These are phyloP conservation scores for Anethum foeniculum DNA, from an alignment of 140 eudicot species.

Conservation along the genomic window DNA sequence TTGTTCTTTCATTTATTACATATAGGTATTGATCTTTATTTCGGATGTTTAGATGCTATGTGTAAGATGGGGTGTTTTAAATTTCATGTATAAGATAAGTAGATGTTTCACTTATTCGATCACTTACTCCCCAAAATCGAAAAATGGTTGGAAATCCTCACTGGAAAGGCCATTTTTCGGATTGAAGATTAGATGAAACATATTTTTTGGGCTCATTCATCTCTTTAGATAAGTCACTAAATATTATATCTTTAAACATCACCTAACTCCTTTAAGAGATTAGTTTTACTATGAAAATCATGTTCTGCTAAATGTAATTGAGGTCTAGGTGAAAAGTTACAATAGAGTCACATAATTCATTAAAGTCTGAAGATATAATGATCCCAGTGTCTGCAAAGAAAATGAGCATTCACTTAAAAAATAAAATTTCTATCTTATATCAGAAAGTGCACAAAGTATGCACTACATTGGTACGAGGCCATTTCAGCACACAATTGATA, in stretches of 20 bases:
- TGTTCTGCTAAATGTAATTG: neutral
- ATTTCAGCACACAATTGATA: neutral
- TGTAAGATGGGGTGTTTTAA: neutral
- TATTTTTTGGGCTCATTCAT: neutral
- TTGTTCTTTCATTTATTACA: neutral
- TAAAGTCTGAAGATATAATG: neutral
- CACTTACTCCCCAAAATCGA: neutral
- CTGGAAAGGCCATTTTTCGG: neutral
- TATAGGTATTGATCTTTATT: neutral
- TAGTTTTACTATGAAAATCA: neutral
- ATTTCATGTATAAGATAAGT: neutral
- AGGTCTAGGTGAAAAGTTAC: neutral
- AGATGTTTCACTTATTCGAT: neutral
- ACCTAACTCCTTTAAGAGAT: neutral
- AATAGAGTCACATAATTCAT: neutral
- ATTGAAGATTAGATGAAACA: neutral
- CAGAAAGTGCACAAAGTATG: neutral
- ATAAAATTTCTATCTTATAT: neutral
- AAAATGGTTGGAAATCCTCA: neutral
- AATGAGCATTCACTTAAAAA: neutral
- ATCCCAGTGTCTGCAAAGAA: neutral
- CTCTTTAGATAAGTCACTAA: neutral
- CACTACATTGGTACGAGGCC: neutral
- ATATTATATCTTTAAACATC: neutral
- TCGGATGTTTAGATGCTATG: neutral